Conservation (phyloP, 352 stramenopile species). For the Phytophthora hibernalis region DNA sequence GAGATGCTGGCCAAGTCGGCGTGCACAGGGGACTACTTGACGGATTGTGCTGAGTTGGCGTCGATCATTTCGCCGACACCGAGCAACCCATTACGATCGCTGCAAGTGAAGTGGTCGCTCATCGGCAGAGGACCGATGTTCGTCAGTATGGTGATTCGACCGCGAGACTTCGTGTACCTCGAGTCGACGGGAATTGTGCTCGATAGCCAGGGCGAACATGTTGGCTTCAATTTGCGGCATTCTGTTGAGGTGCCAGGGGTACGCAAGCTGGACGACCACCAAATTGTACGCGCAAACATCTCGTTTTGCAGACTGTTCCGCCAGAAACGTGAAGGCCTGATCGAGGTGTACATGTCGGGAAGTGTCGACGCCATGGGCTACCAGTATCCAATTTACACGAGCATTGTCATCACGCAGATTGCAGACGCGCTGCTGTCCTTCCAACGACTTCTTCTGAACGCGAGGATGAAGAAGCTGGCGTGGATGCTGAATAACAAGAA, state of each 20-base stretch:
- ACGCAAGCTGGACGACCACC: conserved; percentile 40
- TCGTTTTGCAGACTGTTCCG: conserved; percentile 48
- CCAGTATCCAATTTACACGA: conserved; percentile 37
- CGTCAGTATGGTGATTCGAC: conserved; percentile 38
- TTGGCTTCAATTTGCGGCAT: conserved; percentile 48
- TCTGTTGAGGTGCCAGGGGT: conserved; percentile 45
- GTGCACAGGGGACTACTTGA: conserved; percentile 43
- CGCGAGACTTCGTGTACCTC: conserved; percentile 55
- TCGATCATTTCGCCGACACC: conserved; percentile 41
- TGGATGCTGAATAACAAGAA: conserved; percentile 48
- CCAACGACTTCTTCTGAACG: conserved; percentile 42
- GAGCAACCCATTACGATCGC: conserved; percentile 33
- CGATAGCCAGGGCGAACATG: conserved; percentile 44
- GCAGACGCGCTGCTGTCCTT: conserved; percentile 43
- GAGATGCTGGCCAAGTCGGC: conserved; percentile 44
- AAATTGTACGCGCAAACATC: conserved; percentile 51
- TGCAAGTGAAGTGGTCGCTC: conserved; percentile 52
- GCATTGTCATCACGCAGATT: conserved; percentile 37
- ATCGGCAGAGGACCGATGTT: conserved; percentile 37
- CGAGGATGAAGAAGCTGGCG: conserved; percentile 73
- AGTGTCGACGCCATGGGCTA: conserved; percentile 39
- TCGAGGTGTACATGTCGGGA: conserved; percentile 47
- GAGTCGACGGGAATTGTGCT: conserved; percentile 52
- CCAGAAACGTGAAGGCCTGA: conserved; percentile 36
- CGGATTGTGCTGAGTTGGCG: conserved; percentile 38